Percentiles rank a stretch among this genome's conserved stretches.
These are phyloP conservation scores for Podila verticillata DNA, from an alignment of 192 early-diverging fungal genomes.

Conservation along the genomic window DNA sequence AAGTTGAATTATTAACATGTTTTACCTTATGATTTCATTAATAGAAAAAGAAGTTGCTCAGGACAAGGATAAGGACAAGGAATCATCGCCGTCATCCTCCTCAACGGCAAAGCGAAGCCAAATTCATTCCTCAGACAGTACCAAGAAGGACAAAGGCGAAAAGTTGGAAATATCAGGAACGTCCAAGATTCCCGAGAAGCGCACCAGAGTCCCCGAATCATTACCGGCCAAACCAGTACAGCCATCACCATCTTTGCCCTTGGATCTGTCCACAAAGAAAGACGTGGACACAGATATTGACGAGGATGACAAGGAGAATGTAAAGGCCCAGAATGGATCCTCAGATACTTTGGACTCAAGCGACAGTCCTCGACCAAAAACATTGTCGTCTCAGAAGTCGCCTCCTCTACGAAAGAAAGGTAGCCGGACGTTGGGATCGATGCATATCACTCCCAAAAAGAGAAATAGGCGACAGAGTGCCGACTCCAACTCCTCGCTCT, in stretches of 20 bases:
- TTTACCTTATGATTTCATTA: neutral
- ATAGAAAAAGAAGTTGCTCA: conserved; percentile 14
- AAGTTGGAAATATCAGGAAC: neutral
- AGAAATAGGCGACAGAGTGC: conserved; percentile 40
- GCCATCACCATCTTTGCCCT: neutral
- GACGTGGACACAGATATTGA: neutral
- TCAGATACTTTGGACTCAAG: neutral
- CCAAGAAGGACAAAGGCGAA: neutral
- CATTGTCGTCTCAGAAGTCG: neutral
- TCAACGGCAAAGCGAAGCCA: neutral
- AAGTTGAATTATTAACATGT: too few relatives aligned
- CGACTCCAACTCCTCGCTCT: conserved; percentile 41
- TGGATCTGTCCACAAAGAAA: neutral
- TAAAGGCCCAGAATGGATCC: neutral
- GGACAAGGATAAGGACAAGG: conserved; percentile 16
- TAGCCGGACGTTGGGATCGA: neutral
- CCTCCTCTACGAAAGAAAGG: neutral
- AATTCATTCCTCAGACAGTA: neutral
- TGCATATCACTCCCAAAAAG: conserved; percentile 28
- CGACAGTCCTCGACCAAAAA: neutral
- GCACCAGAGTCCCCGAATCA: too few relatives aligned
- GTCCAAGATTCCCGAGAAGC: neutral
- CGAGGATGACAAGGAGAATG: neutral
- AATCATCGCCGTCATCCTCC: neutral
- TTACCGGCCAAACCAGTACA: too few relatives aligned